Evolutionary conservation across 192 early-diverging fungal genomes (phyloP).

Genomic region (Backusella parvicylindrica): DNA sequence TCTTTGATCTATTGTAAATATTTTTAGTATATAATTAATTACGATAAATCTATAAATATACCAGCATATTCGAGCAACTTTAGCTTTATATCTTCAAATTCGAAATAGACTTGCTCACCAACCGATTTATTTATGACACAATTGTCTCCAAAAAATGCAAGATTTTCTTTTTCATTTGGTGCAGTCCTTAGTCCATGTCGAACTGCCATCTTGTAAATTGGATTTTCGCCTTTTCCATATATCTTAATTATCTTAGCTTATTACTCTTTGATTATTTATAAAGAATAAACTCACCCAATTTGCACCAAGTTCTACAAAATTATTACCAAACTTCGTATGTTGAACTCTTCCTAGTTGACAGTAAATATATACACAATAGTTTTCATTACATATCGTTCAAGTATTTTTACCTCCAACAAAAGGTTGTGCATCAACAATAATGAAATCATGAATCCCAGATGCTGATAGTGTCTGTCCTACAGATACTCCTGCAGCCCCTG

Average conservation of each 20-base stretch:
- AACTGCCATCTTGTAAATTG: slow-evolving; percentile 30
- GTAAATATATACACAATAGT: background rate
- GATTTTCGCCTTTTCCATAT: slow-evolving; percentile 37
- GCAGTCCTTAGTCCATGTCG: slow-evolving; percentile 28
- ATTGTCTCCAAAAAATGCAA: slow-evolving; percentile 23
- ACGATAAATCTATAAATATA: slow-evolving; percentile 4
- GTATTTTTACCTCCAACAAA: slow-evolving; percentile 21
- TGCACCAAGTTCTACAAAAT: slow-evolving; percentile 25
- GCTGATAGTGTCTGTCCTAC: slow-evolving; percentile 23
- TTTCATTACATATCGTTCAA: background rate
- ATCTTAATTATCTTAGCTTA: slow-evolving; percentile 12
- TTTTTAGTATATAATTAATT: background rate
- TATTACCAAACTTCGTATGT: slow-evolving; percentile 19
- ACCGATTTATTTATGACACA: background rate
- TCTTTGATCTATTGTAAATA: slow-evolving; percentile 17
- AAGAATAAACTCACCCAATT: slow-evolving; percentile 23
- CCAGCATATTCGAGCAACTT: slow-evolving; percentile 22
- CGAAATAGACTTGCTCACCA: slow-evolving; percentile 6
- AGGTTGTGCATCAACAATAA: slow-evolving; percentile 30
- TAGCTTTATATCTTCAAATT: slow-evolving; percentile 5
- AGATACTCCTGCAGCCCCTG: slow-evolving; percentile 30
- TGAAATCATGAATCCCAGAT: slow-evolving; percentile 23
- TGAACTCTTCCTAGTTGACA: slow-evolving; percentile 8
- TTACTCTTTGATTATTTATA: background rate
- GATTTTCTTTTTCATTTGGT: slow-evolving; percentile 31